phyloP scores from a whole-genome alignment of 2,329 filamentous ascomycete species.

The Aureobasidium lini region DNA sequence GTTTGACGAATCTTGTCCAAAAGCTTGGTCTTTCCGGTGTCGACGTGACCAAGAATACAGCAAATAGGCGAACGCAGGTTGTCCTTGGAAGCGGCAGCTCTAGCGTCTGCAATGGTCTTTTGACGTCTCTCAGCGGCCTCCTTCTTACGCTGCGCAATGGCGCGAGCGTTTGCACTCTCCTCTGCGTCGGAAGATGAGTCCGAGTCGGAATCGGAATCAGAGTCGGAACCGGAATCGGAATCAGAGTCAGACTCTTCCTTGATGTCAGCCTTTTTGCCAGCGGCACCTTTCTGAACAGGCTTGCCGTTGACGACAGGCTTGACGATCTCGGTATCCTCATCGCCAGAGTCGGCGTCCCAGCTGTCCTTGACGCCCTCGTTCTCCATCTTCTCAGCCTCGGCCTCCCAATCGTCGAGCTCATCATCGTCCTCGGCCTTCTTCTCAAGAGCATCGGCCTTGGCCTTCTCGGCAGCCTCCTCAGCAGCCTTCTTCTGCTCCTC shows the following conservation, averaged over 20 bases:
- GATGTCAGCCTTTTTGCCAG: conserved; percentile 22
- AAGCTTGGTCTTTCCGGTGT: conserved; percentile 99
- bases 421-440: conserved; percentile 57
- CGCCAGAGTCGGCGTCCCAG: conserved; percentile 83
- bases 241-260: conserved; percentile 24
- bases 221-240: conserved; percentile 42
- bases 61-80: conserved; percentile 96
- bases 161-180: conserved; percentile 62
- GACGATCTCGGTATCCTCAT: conserved; percentile 47
- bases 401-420: conserved; percentile 76
- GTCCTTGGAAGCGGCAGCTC: conserved; percentile 86
- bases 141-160: conserved; percentile 70
- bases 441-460: conserved; percentile 60
- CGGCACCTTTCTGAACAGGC: conserved; percentile 23
- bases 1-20: conserved; percentile 98
- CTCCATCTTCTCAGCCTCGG: conserved; percentile 65
- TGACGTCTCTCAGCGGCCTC: conserved; percentile 83
- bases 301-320: conserved; percentile 32
- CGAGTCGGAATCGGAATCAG: conserved; percentile 48
- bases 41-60: conserved; percentile 99
- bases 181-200: conserved; percentile 63
- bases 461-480: conserved; percentile 69
- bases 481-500: conserved; percentile 67
- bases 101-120: conserved; percentile 82
- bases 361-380: conserved; percentile 81